These are phyloP conservation scores for Parachlorella kessleri DNA, from an alignment of 139 green algal genomes.

Conservation along the genomic window DNA sequence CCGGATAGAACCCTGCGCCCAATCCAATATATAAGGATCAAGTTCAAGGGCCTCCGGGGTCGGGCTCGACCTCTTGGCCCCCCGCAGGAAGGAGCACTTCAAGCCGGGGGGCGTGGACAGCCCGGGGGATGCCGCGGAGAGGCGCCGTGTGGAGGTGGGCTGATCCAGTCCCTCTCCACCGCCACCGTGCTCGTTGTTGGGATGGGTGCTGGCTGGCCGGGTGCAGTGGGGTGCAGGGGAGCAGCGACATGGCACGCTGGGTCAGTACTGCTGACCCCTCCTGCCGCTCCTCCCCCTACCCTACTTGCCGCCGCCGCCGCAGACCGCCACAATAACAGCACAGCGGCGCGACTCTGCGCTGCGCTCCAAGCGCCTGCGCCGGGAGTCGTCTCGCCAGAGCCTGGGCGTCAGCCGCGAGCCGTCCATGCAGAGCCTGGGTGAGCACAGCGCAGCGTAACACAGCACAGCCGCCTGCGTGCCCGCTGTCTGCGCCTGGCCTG, in stretches of 20 bases:
- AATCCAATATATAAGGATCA: too few relatives aligned
- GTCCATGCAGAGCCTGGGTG: conserved; percentile 4
- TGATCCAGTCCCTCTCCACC: not conserved
- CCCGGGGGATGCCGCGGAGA: not conserved
- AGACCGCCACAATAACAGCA: conserved; percentile 15
- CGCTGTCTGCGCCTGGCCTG: not conserved
- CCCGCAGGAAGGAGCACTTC: too few relatives aligned
- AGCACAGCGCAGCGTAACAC: too few relatives aligned
- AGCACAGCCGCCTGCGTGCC: not conserved
- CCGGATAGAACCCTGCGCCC: too few relatives aligned
- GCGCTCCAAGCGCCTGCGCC: conserved; percentile 30
- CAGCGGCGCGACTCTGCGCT: conserved; percentile 24
- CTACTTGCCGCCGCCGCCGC: not conserved
- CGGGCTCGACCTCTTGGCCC: too few relatives aligned
- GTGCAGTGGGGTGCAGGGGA: not conserved
- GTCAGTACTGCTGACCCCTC: not conserved
- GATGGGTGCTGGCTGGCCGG: not conserved
- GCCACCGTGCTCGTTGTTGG: not conserved
- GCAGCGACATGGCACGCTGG: not conserved
- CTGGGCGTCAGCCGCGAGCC: conserved; percentile 18
- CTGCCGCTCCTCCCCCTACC: not conserved
- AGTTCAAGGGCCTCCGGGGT: too few relatives aligned
- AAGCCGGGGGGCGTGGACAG: not conserved
- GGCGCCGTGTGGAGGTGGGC: conserved; percentile 13
- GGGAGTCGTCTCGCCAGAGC: conserved; percentile 21